These are phyloP conservation scores for Cladosporium sp. DNA, from an alignment of 2,329 filamentous ascomycete species.

Conservation along the genomic window DNA sequence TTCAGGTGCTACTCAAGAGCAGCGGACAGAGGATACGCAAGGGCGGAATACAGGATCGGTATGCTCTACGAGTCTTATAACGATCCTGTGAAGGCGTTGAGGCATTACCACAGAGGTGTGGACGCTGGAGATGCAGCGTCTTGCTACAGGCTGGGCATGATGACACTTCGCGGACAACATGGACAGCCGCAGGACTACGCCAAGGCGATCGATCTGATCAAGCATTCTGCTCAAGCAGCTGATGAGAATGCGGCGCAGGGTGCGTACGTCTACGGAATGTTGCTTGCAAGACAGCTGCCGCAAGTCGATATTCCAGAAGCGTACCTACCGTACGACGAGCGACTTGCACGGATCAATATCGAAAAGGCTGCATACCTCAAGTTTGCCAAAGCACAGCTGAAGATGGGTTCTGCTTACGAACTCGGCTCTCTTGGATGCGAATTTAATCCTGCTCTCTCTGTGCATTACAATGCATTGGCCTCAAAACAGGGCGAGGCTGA, in stretches of 20 bases:
- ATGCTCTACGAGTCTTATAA: slow-evolving; percentile 98
- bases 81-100: slow-evolving; percentile 83
- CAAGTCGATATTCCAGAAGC: slow-evolving; percentile 76
- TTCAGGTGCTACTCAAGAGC: slow-evolving; percentile 81
- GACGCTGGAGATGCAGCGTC: slow-evolving; percentile 81
- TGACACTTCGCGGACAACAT: slow-evolving; percentile 91
- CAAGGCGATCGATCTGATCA: slow-evolving; percentile 75
- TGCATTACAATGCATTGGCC: slow-evolving; percentile 94
- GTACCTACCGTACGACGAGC: slow-evolving; percentile 66
- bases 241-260: slow-evolving; percentile 97
- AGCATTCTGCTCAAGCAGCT: slow-evolving; percentile 73
- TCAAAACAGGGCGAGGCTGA: slow-evolving; percentile 89
- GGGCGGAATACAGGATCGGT: slow-evolving; percentile 93
- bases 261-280: slow-evolving; percentile 84
- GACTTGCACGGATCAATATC: slow-evolving; percentile 76
- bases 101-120: slow-evolving; percentile 82
- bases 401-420: slow-evolving; percentile 96
- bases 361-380: slow-evolving; percentile 95
- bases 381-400: slow-evolving; percentile 92
- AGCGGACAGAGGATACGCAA: slow-evolving; percentile 77
- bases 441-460: slow-evolving; percentile 84
- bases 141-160: slow-evolving; percentile 86
- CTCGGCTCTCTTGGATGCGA: slow-evolving; percentile 90
- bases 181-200: slow-evolving; percentile 78
- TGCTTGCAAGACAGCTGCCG: slow-evolving; percentile 83